Conservation (phyloP, 495 filamentous ascomycete genomes). For the Daldinia bambusicola region DNA sequence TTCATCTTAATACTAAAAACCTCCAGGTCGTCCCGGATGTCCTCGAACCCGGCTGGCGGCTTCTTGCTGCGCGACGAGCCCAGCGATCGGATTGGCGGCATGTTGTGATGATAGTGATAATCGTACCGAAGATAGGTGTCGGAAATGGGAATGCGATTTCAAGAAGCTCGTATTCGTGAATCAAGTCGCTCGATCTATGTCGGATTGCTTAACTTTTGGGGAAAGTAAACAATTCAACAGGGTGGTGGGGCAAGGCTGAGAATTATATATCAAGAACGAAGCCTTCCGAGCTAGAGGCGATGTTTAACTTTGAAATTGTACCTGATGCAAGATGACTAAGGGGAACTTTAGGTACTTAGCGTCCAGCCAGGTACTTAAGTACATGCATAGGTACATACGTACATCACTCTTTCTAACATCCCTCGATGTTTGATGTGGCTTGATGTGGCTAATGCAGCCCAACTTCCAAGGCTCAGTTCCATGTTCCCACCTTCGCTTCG, state of each 20-base stretch:
- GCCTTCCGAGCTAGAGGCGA: slow-evolving; percentile 12
- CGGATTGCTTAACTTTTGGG: neutral
- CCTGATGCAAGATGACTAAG: slow-evolving; percentile 25
- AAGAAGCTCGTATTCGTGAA: too few species aligned
- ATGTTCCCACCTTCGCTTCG: slow-evolving; percentile 23
- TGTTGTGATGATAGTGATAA: slow-evolving; percentile 50
- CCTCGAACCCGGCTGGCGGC: slow-evolving; percentile 93
- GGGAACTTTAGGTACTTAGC: neutral
- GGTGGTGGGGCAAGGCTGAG: slow-evolving; percentile 44
- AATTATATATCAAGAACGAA: slow-evolving; percentile 20
- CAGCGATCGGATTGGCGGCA: slow-evolving; percentile 83
- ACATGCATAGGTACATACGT: too few species aligned
- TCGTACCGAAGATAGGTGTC: neutral
- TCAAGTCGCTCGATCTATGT: neutral
- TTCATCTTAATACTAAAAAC: slow-evolving; percentile 99
- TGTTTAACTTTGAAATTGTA: neutral
- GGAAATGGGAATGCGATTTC: too few species aligned
- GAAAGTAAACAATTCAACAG: slow-evolving; percentile 8
- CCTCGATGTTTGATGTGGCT: neutral
- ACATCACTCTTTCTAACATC: too few species aligned
- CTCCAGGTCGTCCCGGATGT: slow-evolving; percentile 95
- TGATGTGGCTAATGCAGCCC: slow-evolving; percentile 33
- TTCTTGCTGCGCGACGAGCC: slow-evolving; percentile 76
- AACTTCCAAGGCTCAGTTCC: slow-evolving; percentile 12
- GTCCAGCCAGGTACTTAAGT: too few species aligned